Evolutionary conservation across 2,329 filamentous ascomycete species (phyloP).

Genomic region (Hymenoscyphus infarciens): DNA sequence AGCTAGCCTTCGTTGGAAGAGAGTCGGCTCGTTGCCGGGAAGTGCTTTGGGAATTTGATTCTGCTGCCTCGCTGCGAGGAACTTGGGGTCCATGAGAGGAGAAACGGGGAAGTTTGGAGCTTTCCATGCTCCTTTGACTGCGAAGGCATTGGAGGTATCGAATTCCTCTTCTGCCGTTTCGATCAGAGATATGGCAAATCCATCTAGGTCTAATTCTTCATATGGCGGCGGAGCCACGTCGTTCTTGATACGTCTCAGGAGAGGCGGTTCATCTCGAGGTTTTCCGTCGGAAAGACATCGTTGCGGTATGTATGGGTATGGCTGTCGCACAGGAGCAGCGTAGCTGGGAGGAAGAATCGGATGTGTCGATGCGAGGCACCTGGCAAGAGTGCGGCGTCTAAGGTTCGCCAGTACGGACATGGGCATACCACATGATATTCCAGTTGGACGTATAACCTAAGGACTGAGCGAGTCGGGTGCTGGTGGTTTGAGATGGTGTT

Average conservation of each 20-base stretch:
- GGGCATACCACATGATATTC: conserved; percentile 26
- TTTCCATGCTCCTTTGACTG: not conserved
- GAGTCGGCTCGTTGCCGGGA: conserved; percentile 33
- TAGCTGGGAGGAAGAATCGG: not conserved
- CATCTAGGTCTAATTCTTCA: not conserved
- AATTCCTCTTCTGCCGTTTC: not conserved
- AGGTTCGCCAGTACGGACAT: conserved; percentile 26
- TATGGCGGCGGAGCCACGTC: not conserved
- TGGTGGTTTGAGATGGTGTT: not conserved
- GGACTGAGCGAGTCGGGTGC: no score
- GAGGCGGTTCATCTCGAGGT: not conserved
- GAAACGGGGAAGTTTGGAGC: conserved; percentile 39
- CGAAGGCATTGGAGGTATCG: not conserved
- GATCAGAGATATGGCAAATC: not conserved
- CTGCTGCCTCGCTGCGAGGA: conserved; percentile 36
- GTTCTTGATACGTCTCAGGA: not conserved
- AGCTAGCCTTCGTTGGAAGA: conserved; percentile 54
- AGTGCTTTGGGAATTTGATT: conserved; percentile 21
- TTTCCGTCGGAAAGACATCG: not conserved
- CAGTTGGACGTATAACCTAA: not conserved
- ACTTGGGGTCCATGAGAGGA: conserved; percentile 44
- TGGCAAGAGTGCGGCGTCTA: conserved; percentile 24
- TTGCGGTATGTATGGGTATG: not conserved
- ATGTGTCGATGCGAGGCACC: not conserved
- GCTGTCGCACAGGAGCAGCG: not conserved